Conservation (phyloP, 106 monocot genomes). For the Platanthera zijinensis region DNA sequence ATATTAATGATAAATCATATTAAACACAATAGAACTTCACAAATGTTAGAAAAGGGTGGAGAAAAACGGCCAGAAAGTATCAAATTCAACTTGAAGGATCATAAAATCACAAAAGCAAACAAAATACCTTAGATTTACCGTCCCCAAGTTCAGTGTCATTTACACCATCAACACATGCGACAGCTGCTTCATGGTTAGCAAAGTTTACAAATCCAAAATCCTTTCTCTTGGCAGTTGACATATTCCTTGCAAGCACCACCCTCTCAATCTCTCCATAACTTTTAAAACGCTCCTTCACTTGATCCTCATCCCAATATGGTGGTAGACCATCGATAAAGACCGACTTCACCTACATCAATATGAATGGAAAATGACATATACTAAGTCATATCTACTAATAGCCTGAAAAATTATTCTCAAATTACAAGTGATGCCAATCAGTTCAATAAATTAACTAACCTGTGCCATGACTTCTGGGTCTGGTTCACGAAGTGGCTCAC, state of each 20-base stretch:
- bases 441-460: constrained; percentile 13
- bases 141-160: constrained; percentile 56
- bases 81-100: background rate
- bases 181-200: constrained; percentile 51
- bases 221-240: constrained; percentile 55
- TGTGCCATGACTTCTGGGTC: constrained; percentile 72
- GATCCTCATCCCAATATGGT: constrained; percentile 73
- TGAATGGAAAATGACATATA: background rate
- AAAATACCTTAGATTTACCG: constrained; percentile 50
- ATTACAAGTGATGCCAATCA: background rate
- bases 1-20: too few relatives aligned
- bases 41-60: too few relatives aligned
- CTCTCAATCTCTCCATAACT: constrained; percentile 64
- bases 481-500: constrained; percentile 61
- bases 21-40: too few relatives aligned
- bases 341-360: constrained; percentile 44
- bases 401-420: background rate
- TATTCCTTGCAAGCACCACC: constrained; percentile 57
- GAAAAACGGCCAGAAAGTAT: too few relatives aligned
- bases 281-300: constrained; percentile 61
- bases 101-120: background rate
- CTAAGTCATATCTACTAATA: background rate
- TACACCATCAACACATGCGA: constrained; percentile 44
- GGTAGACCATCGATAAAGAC: constrained; percentile 72
- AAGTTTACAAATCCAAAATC: constrained; percentile 87